A percentile compares a stretch with the other conserved stretches of the same genome.
Conservation (phyloP, 2,329 filamentous ascomycete species). For the Cryphonectria naterciae region DNA sequence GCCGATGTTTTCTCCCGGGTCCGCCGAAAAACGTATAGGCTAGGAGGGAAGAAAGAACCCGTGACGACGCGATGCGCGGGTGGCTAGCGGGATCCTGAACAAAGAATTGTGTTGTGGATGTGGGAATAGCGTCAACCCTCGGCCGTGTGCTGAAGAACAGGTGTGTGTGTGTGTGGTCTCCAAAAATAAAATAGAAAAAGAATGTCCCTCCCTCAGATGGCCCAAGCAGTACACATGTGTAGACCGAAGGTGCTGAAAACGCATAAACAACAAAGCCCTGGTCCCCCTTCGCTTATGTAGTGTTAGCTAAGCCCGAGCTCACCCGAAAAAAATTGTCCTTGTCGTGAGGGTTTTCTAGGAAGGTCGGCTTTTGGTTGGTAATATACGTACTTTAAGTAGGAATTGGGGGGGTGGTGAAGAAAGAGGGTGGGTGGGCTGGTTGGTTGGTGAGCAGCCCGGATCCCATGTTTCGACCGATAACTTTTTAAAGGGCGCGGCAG, state of each 20-base stretch:
- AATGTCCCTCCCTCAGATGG: background rate
- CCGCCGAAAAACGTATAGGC: background rate
- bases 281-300: background rate
- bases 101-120: slow-evolving; percentile 3
- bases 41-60: slow-evolving; percentile 9
- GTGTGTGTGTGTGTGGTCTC: background rate
- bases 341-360: background rate
- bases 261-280: background rate
- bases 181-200: background rate
- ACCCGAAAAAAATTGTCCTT: background rate
- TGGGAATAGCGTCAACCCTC: slow-evolving; percentile 12
- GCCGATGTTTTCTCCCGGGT: slow-evolving; percentile 2
- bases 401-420: background rate
- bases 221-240: background rate
- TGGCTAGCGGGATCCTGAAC: slow-evolving; percentile 20
- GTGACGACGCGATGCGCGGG: slow-evolving; percentile 12
- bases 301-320: background rate
- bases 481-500: background rate
- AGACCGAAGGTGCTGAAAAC: background rate
- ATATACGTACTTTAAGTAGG: background rate
- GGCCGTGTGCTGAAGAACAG: background rate
- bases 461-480: background rate
- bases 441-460: background rate
- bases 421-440: background rate
- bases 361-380: background rate